Conservation (phyloP, 1,139 yeast species). For the Pichia cactophila region DNA sequence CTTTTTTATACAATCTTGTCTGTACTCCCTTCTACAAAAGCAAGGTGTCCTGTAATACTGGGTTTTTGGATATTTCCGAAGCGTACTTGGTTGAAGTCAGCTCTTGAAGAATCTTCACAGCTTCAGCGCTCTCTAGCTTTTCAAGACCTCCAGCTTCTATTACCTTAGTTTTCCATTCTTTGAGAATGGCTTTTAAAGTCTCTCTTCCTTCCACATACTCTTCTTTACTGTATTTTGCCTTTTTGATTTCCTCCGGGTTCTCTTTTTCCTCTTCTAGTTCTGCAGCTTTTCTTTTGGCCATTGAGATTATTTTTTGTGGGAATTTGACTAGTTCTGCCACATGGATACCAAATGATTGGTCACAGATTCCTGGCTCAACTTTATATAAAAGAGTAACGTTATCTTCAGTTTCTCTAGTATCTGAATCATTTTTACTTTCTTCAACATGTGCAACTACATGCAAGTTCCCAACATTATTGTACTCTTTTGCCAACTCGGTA, state of each 20-base stretch:
- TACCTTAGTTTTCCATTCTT: conserved; percentile 52
- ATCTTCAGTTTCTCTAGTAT: conserved; percentile 30
- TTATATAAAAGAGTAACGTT: conserved; percentile 84
- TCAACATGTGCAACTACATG: conserved; percentile 94
- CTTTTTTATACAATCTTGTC: too few species aligned
- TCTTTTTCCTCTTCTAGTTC: conserved; percentile 69
- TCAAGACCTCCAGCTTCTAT: conserved; percentile 32
- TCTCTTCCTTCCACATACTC: conserved; percentile 54
- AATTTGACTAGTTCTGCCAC: conserved; percentile 94
- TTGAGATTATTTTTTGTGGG: conserved; percentile 77
- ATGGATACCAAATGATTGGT: conserved; percentile 93
- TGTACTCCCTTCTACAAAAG: conserved; percentile 7
- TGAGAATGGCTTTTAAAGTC: conserved; percentile 46
- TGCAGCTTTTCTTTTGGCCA: conserved; percentile 91
- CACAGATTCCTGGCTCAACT: conserved; percentile 88
- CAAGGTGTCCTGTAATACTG: conserved; percentile 19
- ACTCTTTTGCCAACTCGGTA: conserved; percentile 63
- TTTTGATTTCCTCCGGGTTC: conserved; percentile 30
- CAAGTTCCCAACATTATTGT: conserved; percentile 61
- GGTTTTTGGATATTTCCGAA: conserved; percentile 12
- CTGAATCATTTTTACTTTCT: conserved; percentile 24
- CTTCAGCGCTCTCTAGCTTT: conserved; percentile 31
- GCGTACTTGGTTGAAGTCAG: conserved; percentile 27
- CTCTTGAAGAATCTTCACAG: conserved; percentile 34
- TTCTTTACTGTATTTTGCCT: conserved; percentile 43